Conservation (phyloP, 257 asterid species). For the Eustoma russellianum region DNA sequence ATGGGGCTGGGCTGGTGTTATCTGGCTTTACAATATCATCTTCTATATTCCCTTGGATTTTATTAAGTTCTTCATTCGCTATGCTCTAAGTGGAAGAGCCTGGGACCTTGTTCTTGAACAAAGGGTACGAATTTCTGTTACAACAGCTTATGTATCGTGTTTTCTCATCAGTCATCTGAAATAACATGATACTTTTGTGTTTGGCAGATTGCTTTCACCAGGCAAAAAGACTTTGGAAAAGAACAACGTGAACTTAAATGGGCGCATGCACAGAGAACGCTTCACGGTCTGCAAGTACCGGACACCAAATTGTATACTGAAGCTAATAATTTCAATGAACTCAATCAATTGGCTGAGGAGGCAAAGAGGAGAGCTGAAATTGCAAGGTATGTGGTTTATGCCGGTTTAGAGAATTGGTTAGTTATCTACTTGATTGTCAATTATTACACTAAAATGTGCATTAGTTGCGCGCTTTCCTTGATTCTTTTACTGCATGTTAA, state of each 20-base stretch:
- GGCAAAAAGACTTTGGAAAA: slow-evolving; percentile 61
- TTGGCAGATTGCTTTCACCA: slow-evolving; percentile 37
- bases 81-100: slow-evolving; percentile 35
- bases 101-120: slow-evolving; percentile 28
- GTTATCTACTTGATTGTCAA: too few species aligned
- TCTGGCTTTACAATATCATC: slow-evolving; percentile 58
- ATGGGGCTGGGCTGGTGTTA: slow-evolving; percentile 77
- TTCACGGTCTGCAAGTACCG: slow-evolving; percentile 60
- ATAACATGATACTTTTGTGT: neutral
- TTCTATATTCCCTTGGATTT: slow-evolving; percentile 70
- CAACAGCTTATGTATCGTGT: neutral
- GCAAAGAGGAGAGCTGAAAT: slow-evolving; percentile 62
- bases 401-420: too few species aligned
- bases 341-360: slow-evolving; percentile 54
- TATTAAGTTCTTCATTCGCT: slow-evolving; percentile 51
- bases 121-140: slow-evolving; percentile 11
- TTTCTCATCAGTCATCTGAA: too few species aligned
- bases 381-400: slow-evolving; percentile 36
- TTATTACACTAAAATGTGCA: too few species aligned
- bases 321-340: slow-evolving; percentile 30
- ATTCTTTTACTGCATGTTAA: too few species aligned
- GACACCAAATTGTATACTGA: slow-evolving; percentile 24
- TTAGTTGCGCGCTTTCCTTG: too few species aligned
- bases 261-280: slow-evolving; percentile 64
- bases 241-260: slow-evolving; percentile 60